Percentiles rank a stretch among this genome's conserved stretches.
Conservation (phyloP, 345 rosid genomes). For the Nasturtium officinale region DNA sequence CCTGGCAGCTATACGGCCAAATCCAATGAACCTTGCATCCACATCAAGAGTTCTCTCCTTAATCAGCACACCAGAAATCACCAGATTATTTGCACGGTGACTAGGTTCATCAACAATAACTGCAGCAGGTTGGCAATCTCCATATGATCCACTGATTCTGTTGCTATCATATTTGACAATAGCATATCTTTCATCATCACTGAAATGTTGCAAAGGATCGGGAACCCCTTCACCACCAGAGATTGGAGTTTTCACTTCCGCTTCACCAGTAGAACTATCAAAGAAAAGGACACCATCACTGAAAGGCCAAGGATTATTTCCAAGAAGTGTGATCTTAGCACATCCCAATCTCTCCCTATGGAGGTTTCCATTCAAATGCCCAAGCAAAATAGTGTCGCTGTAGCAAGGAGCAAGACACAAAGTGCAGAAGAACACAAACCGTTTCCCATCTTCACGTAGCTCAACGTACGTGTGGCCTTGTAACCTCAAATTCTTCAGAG, state of each 20-base stretch:
- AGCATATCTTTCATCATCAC: constrained; percentile 50
- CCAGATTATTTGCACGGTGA: constrained; percentile 37
- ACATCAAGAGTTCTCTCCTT: constrained; percentile 63
- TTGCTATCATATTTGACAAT: constrained; percentile 55
- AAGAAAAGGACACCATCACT: constrained; percentile 86
- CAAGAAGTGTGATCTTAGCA: constrained; percentile 72
- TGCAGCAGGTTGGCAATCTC: constrained; percentile 29
- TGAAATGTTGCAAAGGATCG: constrained; percentile 40
- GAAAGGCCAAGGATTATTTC: constrained; percentile 88
- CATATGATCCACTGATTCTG: constrained; percentile 10
- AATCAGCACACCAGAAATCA: constrained; percentile 59
- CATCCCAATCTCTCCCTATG: constrained; percentile 69
- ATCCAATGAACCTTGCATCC: constrained; percentile 59
- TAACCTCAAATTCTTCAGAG: constrained; percentile 59
- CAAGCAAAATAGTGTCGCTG: constrained; percentile 69
- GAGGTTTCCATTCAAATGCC: constrained; percentile 78
- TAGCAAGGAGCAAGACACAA: constrained; percentile 87
- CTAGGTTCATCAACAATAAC: constrained; percentile 21
- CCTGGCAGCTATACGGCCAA: constrained; percentile 66
- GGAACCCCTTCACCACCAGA: constrained; percentile 30
- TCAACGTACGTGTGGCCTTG: constrained; percentile 82
- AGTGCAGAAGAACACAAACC: constrained; percentile 79
- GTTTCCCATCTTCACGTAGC: constrained; percentile 78
- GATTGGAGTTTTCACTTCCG: constrained; percentile 37
- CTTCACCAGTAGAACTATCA: constrained; percentile 48